Base-by-base conservation (phyloP, 2,329 filamentous ascomycete genomes). In the Alternaria sp. region DNA sequence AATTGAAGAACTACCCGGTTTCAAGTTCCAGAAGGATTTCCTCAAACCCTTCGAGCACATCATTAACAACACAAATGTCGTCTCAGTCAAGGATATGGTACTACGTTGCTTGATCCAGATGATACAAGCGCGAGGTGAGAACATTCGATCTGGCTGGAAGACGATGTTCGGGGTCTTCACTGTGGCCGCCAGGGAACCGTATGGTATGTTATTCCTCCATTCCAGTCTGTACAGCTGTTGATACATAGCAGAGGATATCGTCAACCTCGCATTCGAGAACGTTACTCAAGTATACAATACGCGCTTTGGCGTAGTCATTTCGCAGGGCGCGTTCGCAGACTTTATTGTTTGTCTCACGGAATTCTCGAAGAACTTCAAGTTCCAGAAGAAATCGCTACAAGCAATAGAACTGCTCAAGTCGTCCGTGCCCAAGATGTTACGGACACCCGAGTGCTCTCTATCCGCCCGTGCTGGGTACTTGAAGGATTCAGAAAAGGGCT, bases 1-100 rank as follows among this genome's bases (percentile, higher is more conserved):
- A 79, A 93, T 98, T 62, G 95, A 97, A 76, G 95, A 99, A 78
- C 81, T 99, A 68, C 93, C 95, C 1, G 95, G 96, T 73, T 99
- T 99, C 87, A 98, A 98, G 79, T 99, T 99, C 75, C 95, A 99
- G 73, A 99, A 99, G 78, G 94, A 99, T 76, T 99, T 99, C 78
- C 81, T 99, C 54, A 98, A 97, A 79, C 95, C 96, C 0, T 99
- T 99, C 71, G 94, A 99, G 81, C 93, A 98, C 77, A 93, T 99
- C 70, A 92, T 99, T 82, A 90, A 91, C 59, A 98, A 99, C 77
- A 95, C 93, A 42, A 92, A 85, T 65, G 93, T 95, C 64, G 89
- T 97, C 18, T 89, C 92, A 0, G 95, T 99, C 70, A 99, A 99
- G 79, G 95, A 99, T 71, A 94, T 99, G 91, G 93, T 97, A 46